Conservation (phyloP, 495 filamentous ascomycete species). For the Talaromyces proteolyticus region DNA sequence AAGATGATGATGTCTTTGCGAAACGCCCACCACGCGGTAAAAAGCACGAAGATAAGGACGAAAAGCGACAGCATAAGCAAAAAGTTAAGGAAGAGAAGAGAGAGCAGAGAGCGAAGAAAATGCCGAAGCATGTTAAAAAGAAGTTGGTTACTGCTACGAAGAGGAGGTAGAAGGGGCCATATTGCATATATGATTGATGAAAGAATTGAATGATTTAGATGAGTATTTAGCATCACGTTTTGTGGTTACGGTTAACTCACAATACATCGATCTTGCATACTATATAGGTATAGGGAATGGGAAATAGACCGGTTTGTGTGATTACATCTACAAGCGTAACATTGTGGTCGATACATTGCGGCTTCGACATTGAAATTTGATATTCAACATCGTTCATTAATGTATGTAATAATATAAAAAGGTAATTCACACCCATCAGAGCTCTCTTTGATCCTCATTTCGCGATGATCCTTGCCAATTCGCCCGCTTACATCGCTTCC, state of each 20-base stretch:
- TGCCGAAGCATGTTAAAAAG: constrained; percentile 93
- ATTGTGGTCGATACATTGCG: too few relatives aligned
- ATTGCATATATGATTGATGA: not conserved
- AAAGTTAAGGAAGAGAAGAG: constrained; percentile 92
- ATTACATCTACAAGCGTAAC: too few relatives aligned
- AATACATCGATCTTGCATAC: too few relatives aligned
- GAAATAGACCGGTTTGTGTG: too few relatives aligned
- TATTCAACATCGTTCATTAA: not conserved
- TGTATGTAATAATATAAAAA: not conserved
- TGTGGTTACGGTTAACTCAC: too few relatives aligned
- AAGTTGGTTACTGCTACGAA: constrained; percentile 50
- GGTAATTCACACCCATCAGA: constrained; percentile 27
- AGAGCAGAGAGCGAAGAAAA: constrained; percentile 86
- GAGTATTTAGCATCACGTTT: too few relatives aligned
- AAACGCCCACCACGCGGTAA: constrained; percentile 76
- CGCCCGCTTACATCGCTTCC: constrained; percentile 21
- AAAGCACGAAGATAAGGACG: constrained; percentile 84
- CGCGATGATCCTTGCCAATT: constrained; percentile 7
- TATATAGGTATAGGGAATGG: too few relatives aligned
- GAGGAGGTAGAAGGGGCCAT: not conserved
- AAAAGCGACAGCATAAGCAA: constrained; percentile 82
- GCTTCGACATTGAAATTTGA: too few relatives aligned
- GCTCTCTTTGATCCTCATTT: constrained; percentile 45
- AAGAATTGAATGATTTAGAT: not conserved
- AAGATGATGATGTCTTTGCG: constrained; percentile 45